Evolutionary conservation across 2,329 filamentous ascomycete genomes (phyloP).

Genomic region (Sclerotinia minor): DNA sequence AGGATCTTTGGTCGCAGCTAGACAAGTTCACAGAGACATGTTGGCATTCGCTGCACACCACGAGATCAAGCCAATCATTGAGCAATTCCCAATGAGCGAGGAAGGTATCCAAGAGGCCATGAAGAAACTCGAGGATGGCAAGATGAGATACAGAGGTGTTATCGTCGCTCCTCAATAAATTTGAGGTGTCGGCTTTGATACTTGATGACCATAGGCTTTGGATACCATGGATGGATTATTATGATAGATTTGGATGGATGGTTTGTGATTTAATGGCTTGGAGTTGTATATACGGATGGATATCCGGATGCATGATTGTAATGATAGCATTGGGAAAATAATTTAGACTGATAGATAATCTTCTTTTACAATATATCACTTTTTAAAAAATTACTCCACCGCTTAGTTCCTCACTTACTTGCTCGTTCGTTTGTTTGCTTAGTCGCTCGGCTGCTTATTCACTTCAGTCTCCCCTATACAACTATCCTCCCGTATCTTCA

Average conservation of each 20-base stretch:
- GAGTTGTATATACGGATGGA: slow-evolving; percentile 6
- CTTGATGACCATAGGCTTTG: background rate
- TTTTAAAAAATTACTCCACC: too few species aligned
- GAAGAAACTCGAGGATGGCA: slow-evolving; percentile 56
- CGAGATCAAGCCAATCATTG: slow-evolving; percentile 59
- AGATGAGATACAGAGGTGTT: slow-evolving; percentile 54
- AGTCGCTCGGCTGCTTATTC: background rate
- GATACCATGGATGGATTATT: background rate
- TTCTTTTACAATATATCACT: background rate
- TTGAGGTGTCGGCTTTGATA: background rate
- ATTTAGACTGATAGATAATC: slow-evolving; percentile 9
- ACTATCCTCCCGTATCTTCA: too few species aligned
- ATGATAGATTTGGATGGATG: background rate
- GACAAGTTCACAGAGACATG: slow-evolving; percentile 58
- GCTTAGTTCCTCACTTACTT: background rate
- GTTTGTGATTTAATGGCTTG: slow-evolving; percentile 1
- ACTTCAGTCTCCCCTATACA: too few species aligned
- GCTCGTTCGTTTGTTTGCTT: background rate
- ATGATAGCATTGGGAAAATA: slow-evolving; percentile 10
- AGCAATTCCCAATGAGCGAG: slow-evolving; percentile 56
- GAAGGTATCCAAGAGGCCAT: slow-evolving; percentile 53
- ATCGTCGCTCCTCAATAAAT: slow-evolving; percentile 34
- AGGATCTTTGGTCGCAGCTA: slow-evolving; percentile 37
- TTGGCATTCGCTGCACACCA: slow-evolving; percentile 59
- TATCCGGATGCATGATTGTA: background rate